These are phyloP conservation scores for Cercospora nicotianae DNA, from an alignment of 2,329 filamentous ascomycete genomes.

Conservation along the genomic window DNA sequence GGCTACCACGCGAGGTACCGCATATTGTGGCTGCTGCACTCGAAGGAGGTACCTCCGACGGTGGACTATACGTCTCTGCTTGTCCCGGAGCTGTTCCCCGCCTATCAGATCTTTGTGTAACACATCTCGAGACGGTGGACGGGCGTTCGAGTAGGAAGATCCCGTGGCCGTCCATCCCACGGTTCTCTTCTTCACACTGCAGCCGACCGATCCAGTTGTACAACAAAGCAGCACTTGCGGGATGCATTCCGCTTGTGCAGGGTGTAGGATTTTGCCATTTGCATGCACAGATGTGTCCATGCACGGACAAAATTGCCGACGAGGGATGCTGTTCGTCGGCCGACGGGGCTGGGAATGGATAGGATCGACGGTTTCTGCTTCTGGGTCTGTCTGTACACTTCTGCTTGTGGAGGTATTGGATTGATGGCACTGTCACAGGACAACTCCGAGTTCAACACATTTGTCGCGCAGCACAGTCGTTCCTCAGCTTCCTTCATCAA, in stretches of 20 bases:
- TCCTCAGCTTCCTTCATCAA: not conserved
- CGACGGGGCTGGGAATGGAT: not conserved
- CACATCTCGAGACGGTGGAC: not conserved
- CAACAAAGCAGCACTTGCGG: not conserved
- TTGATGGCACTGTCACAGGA: not conserved
- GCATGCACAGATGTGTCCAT: not conserved
- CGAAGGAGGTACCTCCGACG: not conserved
- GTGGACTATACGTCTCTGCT: not conserved
- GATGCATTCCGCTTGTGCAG: not conserved
- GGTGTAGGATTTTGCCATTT: not conserved
- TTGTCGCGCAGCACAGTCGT: not conserved
- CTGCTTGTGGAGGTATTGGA: not conserved
- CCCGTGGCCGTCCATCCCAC: not conserved
- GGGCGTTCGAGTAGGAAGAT: not conserved
- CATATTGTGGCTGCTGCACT: not conserved
- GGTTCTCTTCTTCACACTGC: not conserved
- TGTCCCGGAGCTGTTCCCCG: not conserved
- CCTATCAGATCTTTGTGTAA: not conserved
- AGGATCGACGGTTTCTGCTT: not conserved
- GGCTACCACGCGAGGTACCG: not conserved
- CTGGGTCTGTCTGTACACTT: not conserved
- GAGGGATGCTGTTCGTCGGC: not conserved
- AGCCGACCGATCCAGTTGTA: not conserved
- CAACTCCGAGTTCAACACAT: not conserved
- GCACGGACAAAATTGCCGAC: not conserved